Evolutionary conservation across 2,329 filamentous ascomycete genomes (phyloP).

Genomic region (Alternaria dauci): DNA sequence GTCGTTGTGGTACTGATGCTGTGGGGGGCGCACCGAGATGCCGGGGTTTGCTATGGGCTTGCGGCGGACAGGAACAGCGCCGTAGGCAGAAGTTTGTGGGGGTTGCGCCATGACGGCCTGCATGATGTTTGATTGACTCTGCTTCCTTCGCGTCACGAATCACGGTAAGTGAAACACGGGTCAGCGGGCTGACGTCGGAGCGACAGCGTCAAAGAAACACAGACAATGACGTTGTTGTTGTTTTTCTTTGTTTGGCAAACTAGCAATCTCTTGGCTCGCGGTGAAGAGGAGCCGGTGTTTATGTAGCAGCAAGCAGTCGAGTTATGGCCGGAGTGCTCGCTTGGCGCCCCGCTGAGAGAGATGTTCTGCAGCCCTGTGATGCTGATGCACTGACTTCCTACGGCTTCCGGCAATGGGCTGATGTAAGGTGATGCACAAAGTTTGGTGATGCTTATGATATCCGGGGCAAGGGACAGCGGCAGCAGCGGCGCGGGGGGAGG

Average conservation of each 20-base stretch:
- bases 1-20: slow-evolving; percentile 32
- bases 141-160: slow-evolving; percentile 29
- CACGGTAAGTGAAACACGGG: slow-evolving; percentile 36
- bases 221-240: slow-evolving; percentile 18
- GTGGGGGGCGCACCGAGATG: slow-evolving; percentile 42
- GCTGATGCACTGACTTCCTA: slow-evolving; percentile 27
- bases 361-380: slow-evolving; percentile 28
- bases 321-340: slow-evolving; percentile 17
- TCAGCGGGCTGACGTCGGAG: slow-evolving; percentile 39
- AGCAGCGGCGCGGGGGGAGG: not conserved
- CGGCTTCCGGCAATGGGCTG: slow-evolving; percentile 42
- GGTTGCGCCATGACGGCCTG: slow-evolving; percentile 41
- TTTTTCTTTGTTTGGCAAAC: not conserved
- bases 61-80: slow-evolving; percentile 42
- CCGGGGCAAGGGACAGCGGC: slow-evolving; percentile 2
- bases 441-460: slow-evolving; percentile 30
- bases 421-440: slow-evolving; percentile 17
- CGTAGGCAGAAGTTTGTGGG: slow-evolving; percentile 35
- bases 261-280: slow-evolving; percentile 3
- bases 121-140: slow-evolving; percentile 37
- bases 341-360: slow-evolving; percentile 38
- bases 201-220: slow-evolving; percentile 27
- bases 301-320: slow-evolving; percentile 28
- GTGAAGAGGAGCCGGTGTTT: slow-evolving; percentile 24
- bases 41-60: slow-evolving; percentile 48